Base-by-base conservation (phyloP, 495 filamentous ascomycete species). In the Penicillium tannophilum region DNA sequence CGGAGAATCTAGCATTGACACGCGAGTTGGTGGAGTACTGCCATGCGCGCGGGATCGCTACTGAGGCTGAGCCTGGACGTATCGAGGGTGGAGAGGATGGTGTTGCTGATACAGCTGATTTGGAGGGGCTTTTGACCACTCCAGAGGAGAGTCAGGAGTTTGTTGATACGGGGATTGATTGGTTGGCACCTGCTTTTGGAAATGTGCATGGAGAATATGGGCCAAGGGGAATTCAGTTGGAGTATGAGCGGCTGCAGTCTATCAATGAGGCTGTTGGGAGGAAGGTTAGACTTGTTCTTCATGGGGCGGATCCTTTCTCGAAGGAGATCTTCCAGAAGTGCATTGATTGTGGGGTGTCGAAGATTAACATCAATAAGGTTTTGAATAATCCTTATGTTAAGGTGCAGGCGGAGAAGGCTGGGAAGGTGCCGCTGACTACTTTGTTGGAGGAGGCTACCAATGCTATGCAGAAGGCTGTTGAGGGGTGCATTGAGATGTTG, bases 51-150 rank as follows among this genome's bases (percentile, higher is more conserved):
- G 89, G 88, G 9, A 92, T 93, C 56, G 86, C 87, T 8, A 86
- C 87, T 7, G 90, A 93, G 66, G 90, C 90, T 2, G 90, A 93
- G 69, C 91, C 89, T 0, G 90, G 90, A 0, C 77, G 90, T 6
- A 93, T 95, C 60, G 88, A 91, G 68, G 91, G 90, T 43, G 90
- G 90, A 6, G 90, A 95, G 74, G 91, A 95, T 63, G 91, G 90
- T 0, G 84, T 95, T 23, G 80, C 83, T 4, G 89, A 92, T 68
- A 92, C 89, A 35, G 86, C 74, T 1, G 90, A 91, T 62, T 69
- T 93, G 23, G 88, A 90, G 68, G 89, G 82, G 0, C 56, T 92
- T 50, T 65, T 93, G 63, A 95, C 90, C n/a, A 92, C 86, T 0
- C 84, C 88, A 0, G 88, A 90, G 69, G 84, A 93, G 71, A 89